Conservation (phyloP, 108 stramenopile species). For the Discostella stelligeroides region DNA sequence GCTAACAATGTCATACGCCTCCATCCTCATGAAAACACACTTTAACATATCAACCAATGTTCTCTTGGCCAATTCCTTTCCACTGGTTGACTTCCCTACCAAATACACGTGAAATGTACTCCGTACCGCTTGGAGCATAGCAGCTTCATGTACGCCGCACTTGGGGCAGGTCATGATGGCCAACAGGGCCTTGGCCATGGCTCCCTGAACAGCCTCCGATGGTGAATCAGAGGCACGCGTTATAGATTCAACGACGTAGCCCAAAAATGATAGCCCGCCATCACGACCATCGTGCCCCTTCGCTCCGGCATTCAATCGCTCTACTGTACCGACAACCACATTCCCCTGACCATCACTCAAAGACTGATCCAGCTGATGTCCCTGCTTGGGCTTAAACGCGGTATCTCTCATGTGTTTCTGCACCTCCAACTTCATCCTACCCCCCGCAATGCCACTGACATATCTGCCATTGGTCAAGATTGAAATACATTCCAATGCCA, state of each 20-base stretch:
- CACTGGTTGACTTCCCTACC: constrained; percentile 69
- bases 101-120: constrained; percentile 96
- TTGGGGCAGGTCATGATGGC: constrained; percentile 74
- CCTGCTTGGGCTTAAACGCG: constrained; percentile 10
- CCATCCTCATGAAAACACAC: constrained; percentile 93
- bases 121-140: constrained; percentile 89
- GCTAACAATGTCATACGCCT: constrained; percentile 67
- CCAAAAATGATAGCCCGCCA: constrained; percentile 39
- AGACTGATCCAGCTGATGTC: neutral
- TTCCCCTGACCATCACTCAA: neutral
- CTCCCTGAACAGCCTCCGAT: constrained; percentile 59
- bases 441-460: constrained; percentile 78
- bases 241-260: constrained; percentile 47
- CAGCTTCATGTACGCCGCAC: constrained; percentile 91
- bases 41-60: constrained; percentile 91
- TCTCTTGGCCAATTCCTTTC: constrained; percentile 82
- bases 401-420: constrained; percentile 33
- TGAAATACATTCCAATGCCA: constrained; percentile 65
- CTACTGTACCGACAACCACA: neutral
- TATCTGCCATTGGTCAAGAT: constrained; percentile 61
- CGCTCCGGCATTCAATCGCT: neutral
- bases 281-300: constrained; percentile 36
- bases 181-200: constrained; percentile 58
- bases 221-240: constrained; percentile 45
- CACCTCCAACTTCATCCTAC: constrained; percentile 52